These are phyloP conservation scores for Starmerella vitae DNA, from an alignment of 805 yeast genomes.

Conservation along the genomic window DNA sequence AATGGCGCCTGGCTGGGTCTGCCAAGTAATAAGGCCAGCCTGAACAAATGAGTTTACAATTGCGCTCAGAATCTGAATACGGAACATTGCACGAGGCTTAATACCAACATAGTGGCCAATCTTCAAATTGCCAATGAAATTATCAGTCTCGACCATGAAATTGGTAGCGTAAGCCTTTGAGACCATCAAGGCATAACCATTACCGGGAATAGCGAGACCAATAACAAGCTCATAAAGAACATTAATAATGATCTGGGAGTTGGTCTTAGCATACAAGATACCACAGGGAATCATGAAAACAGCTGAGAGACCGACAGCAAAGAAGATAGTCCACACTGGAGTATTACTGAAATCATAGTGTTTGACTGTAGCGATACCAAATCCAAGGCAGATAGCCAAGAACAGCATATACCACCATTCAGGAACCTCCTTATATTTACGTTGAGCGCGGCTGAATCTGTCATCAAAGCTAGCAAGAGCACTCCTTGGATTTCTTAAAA, in stretches of 20 bases:
- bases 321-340: conserved; percentile 34
- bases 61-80: conserved; percentile 31
- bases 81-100: conserved; percentile 47
- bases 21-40: conserved; percentile 28
- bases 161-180: conserved; percentile 44
- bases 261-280: conserved; percentile 37
- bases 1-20: conserved; percentile 27
- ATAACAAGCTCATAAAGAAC: conserved; percentile 39
- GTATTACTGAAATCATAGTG: conserved; percentile 30
- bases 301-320: conserved; percentile 39
- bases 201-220: conserved; percentile 47
- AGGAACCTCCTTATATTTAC: conserved; percentile 49
- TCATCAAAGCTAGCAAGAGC: conserved; percentile 31
- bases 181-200: conserved; percentile 41
- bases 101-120: conserved; percentile 45
- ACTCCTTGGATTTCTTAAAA: conserved; percentile 19
- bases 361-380: conserved; percentile 36
- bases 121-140: conserved; percentile 41
- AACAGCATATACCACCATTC: conserved; percentile 54
- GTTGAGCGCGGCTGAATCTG: conserved; percentile 48
- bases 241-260: conserved; percentile 37
- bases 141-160: conserved; percentile 51
- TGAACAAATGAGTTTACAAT: conserved; percentile 22
- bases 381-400: conserved; percentile 32
- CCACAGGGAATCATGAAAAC: conserved; percentile 41